Base-by-base conservation (phyloP, 163 green algal genomes). In the Volvox carteri region DNA sequence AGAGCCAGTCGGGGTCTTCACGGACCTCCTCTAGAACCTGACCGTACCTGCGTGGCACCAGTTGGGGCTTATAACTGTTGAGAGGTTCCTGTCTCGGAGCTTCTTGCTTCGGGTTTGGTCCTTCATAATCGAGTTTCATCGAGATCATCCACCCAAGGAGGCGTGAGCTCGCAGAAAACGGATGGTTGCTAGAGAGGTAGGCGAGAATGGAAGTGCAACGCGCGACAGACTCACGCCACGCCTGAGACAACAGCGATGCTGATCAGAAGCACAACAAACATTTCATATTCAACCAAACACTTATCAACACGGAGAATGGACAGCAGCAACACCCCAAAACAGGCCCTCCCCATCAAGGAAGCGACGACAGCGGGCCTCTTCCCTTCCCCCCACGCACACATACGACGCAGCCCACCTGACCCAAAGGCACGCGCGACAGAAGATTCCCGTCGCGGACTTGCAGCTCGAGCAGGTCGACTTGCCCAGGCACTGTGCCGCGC, bases 351-450 rank as follows among this genome's bases (percentile, higher is more conserved):
- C n/a, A n/a, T n/a, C n/a, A n/a, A n/a, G n/a, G n/a, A n/a, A n/a
- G 54, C 16, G 25, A 65, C 54, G 8, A 4, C 62, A 41, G 62
- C 37, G 62, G 62, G n/a, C n/a, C n/a, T n/a, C n/a, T 41, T 41
- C 62, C 60, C 23, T 35, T 72, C 8, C 62, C 33, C 33, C 35
- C 68, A 77, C 35, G n/a, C 8, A 37, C 72, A 79, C 41, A 39
- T 37, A 58, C 33, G 18, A 14, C 16, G 25, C 72, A 79, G 28
- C 93, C 46, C 93, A 96, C 52, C 94, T 90, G 76, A 96, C 90
- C 33, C 93, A 77, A 79, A 97, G 92, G 91, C 95, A 97, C 5
- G 93, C 93, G 33, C 94, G 90, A 94, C 95, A 97, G 91, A 97
- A 96, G 52, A 87, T 86, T 18, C 95, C 95, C 6, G 39, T 93